These are phyloP conservation scores for Epicoccum sorghinum DNA, from an alignment of 2,329 filamentous ascomycete genomes.

Conservation along the genomic window DNA sequence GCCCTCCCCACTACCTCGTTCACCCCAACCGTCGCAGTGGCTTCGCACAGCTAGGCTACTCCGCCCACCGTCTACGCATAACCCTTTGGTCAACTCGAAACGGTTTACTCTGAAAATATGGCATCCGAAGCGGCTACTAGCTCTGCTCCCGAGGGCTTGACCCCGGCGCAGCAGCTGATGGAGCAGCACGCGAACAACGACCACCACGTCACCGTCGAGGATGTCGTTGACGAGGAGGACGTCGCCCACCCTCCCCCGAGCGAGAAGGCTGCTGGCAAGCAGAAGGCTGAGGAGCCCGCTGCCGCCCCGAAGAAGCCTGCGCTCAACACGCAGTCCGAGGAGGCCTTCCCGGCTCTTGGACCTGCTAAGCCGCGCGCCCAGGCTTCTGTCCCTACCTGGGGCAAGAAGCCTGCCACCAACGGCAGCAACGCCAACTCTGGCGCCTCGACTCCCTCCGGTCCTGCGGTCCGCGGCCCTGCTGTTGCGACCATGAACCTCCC, in stretches of 20 bases:
- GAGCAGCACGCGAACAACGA: slow-evolving; percentile 68
- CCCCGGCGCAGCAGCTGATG: slow-evolving; percentile 64
- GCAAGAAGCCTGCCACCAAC: slow-evolving; percentile 64
- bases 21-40: slow-evolving; percentile 30
- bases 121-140: slow-evolving; percentile 45
- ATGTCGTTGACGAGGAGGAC: slow-evolving; percentile 80
- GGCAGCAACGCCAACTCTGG: slow-evolving; percentile 61
- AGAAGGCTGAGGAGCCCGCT: slow-evolving; percentile 61
- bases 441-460: slow-evolving; percentile 67
- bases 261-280: slow-evolving; percentile 71
- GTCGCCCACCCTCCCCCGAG: slow-evolving; percentile 60
- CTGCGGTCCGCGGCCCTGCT: slow-evolving; percentile 43
- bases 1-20: neutral
- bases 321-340: slow-evolving; percentile 85
- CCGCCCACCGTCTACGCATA: slow-evolving; percentile 42
- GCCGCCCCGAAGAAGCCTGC: slow-evolving; percentile 44
- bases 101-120: slow-evolving; percentile 47
- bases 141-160: slow-evolving; percentile 44
- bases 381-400: slow-evolving; percentile 76
- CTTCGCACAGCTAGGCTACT: slow-evolving; percentile 33
- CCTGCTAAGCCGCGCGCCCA: slow-evolving; percentile 67
- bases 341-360: slow-evolving; percentile 92
- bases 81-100: slow-evolving; percentile 47
- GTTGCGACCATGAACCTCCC: slow-evolving; percentile 74
- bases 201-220: slow-evolving; percentile 76